Evolutionary conservation across 805 yeast genomes (phyloP), one percentile per base, ranked within the genome.

Genomic region (Wickerhamiella sorbophila): DNA sequence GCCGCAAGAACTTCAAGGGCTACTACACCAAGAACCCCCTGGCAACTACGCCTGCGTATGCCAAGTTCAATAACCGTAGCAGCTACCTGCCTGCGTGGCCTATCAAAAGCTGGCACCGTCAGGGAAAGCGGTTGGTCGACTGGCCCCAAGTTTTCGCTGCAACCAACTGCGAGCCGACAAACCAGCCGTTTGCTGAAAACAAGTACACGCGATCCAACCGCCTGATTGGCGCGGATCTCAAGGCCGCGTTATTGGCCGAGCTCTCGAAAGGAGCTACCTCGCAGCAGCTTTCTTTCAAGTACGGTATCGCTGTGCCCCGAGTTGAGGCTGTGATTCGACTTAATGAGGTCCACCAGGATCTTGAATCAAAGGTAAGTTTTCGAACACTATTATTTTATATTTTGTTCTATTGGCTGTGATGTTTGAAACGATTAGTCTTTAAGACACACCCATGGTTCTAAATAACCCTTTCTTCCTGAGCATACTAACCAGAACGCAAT

Each of bases 311-410:
- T 56, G 73, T 86, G 47, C 82, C 86, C 41, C 74, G 97, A 59
- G 69, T 91, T 17, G 95, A 87, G 56, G 97, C 96, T n/a, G 69
- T 88, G 44, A 64, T 82, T 20, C 75, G 72, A 58, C 70, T 88
- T 48, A 67, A 72, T 47, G 66, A 65, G 24, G 69, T 87, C 40
- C 93, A 88, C 61, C 61, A 71, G 48, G 62, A 69, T 42, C 74
- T 79, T 77, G 67, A 61, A 51, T 58, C 47, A 46, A 48, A 71
- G 54, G 88, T 78, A 72, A 64, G 84, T 74, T 56, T 47, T 26
- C 15, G 4, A 9, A 26, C 9, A 26, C n/a, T n/a, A n/a, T n/a
- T n/a, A n/a, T n/a, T n/a, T 17, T 4, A 5, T 5, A 32, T 32
- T 16, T 16, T 32, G 22, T 16, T 3, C 6, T 31, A 6, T 15